Evolutionary conservation across 768 basidiomycete genomes (phyloP), one percentile per base, ranked within the genome.

Genomic region (Tylopilus vinaceipallidus): DNA sequence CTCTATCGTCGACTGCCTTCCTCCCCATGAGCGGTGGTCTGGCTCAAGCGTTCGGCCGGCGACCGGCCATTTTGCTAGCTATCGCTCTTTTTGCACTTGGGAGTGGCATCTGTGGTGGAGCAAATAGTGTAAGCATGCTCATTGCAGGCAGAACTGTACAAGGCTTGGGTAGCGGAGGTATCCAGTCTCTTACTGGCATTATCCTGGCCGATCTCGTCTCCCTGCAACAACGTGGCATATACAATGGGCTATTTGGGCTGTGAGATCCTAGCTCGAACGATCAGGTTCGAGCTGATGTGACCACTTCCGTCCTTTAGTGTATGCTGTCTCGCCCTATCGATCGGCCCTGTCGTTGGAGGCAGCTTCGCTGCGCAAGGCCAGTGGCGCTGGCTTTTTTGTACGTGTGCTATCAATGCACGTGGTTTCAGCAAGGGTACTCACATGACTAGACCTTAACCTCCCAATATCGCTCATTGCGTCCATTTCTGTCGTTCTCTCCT

Each of bases 361-460:
- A 64, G 64, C 37, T 58, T 75, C 11, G 66, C 70, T 14, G 55
- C 62, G 13, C 51, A 42, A 6, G 70, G 67, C 2, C 50, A 59
- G 23, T 75, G 74, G 73, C 55, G 73, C 42, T 75, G 75, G 73
- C 57, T 75, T 33, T 76, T 76, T 59, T 75, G 74, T 75, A 26
- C 29, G 60, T 46, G 1, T 35, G 10, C 16, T 35, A 5, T 12
- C 20, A 4, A 40, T 29, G 39, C 23, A 34, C 32, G 3, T 7
- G 7, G 9, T 11, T 11, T 33, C 23, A 22, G 29, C 4, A 11
- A 4, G 8, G 7, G 44, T 41, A 12, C 29, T 59, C 16, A 46
- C 34, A 19, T 12, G 14, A 34, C 27, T 42, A 73, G 72, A 71
- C 57, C 61, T 76, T 49, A 76, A 76, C 44, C 49, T 74, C 17